Percentiles rank a stretch among this genome's conserved stretches.
These are phyloP conservation scores for Marsdenia floribunda DNA, from an alignment of 257 asterid genomes.

Conservation along the genomic window DNA sequence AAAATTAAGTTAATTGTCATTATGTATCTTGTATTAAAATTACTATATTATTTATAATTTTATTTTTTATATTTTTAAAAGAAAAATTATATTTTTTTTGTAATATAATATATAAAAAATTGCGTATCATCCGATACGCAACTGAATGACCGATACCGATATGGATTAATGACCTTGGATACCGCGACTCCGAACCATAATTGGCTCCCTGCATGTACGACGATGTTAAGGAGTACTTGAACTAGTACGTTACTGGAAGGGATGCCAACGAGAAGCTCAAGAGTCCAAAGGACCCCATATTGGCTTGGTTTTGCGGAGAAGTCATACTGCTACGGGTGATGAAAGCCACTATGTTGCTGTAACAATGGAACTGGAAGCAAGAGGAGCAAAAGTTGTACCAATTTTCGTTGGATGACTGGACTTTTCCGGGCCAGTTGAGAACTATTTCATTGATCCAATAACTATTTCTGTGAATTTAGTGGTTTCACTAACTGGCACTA, in stretches of 20 bases:
- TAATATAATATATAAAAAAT: too few species aligned
- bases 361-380: conserved; percentile 95
- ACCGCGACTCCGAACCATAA: too few species aligned
- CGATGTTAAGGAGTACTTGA: conserved; percentile 93
- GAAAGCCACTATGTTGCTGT: conserved; percentile 97
- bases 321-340: conserved; percentile 95
- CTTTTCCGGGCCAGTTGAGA: conserved; percentile 87
- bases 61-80: too few species aligned
- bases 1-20: too few species aligned
- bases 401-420: conserved; percentile 94
- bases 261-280: conserved; percentile 67
- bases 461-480: conserved; percentile 78
- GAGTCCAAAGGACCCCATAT: conserved; percentile 58
- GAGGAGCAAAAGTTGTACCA: conserved; percentile 90
- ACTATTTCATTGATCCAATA: conserved; percentile 65
- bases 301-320: conserved; percentile 81
- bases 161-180: too few species aligned
- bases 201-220: conserved; percentile 98
- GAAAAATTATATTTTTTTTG: too few species aligned
- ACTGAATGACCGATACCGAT: too few species aligned
- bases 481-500: conserved; percentile 83
- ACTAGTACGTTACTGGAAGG: conserved; percentile 80
- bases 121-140: too few species aligned
- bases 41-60: too few species aligned
- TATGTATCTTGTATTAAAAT: too few species aligned